These are phyloP conservation scores for Abrus pulchellus DNA, from an alignment of 306 rosid genomes.

Conservation along the genomic window DNA sequence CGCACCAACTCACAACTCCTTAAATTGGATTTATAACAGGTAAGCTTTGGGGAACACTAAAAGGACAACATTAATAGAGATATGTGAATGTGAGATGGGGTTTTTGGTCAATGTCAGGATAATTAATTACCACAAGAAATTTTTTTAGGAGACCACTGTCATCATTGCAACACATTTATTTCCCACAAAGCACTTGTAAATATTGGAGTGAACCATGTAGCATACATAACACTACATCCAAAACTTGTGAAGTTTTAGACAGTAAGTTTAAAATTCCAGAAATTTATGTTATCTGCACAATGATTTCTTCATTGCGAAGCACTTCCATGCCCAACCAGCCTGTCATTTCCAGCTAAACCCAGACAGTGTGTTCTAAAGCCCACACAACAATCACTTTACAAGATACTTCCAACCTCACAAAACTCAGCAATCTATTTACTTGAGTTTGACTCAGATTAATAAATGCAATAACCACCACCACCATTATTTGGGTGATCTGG, in stretches of 20 bases:
- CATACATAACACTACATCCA: background rate
- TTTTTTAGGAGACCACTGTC: background rate
- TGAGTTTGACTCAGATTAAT: background rate
- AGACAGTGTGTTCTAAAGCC: slow-evolving; percentile 6
- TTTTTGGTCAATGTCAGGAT: background rate
- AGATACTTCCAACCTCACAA: slow-evolving; percentile 29
- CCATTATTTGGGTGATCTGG: background rate
- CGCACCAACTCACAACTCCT: slow-evolving; percentile 3
- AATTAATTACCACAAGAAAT: background rate
- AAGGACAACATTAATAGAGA: background rate
- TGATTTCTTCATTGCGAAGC: slow-evolving; percentile 11
- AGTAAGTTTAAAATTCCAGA: background rate
- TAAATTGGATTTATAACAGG: background rate
- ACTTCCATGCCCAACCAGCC: slow-evolving; percentile 5
- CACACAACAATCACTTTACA: background rate
- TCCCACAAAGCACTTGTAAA: background rate
- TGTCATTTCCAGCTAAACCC: background rate
- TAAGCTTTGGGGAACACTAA: background rate
- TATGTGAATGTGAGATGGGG: background rate
- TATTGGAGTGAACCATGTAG: slow-evolving; percentile 14
- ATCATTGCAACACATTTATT: background rate
- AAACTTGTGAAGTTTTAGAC: background rate
- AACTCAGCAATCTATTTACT: slow-evolving; percentile 1
- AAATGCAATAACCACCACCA: too few species aligned
- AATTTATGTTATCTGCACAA: background rate